Evolutionary conservation across 306 rosid genomes (phyloP).

Genomic region (Glycine tomentella): DNA sequence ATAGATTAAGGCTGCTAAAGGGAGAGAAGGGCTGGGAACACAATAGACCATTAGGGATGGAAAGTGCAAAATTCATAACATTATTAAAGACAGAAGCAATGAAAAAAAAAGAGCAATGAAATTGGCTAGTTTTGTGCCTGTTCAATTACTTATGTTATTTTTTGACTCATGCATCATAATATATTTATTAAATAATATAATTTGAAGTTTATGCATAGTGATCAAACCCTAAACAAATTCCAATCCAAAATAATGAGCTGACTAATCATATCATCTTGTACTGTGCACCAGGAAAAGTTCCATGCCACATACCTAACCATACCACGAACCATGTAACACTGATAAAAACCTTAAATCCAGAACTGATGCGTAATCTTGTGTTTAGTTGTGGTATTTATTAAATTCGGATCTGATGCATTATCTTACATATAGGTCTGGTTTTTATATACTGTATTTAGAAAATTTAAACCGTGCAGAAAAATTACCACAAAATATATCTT

Average conservation of each 20-base stretch:
- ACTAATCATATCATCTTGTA: constrained; percentile 4
- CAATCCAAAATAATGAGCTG: not conserved
- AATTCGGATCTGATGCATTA: not conserved
- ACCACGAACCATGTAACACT: not conserved
- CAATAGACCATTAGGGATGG: not conserved
- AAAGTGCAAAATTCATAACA: no score
- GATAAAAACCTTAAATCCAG: constrained; percentile 18
- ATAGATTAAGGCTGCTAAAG: not conserved
- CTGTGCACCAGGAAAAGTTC: not conserved
- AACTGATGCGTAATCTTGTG: not conserved
- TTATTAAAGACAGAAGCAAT: no score
- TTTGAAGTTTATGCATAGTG: not conserved
- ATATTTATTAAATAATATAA: not conserved
- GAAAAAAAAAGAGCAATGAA: no score
- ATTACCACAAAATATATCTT: no score
- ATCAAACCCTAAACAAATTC: not conserved
- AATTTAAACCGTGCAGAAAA: no score
- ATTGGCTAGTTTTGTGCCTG: no score
- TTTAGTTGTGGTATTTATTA: not conserved
- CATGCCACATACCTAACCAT: not conserved
- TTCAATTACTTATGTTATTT: constrained; percentile 12
- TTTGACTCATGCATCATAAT: not conserved
- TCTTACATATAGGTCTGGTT: not conserved
- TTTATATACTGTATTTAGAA: not conserved
- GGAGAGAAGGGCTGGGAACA: not conserved